Base-by-base conservation (phyloP, 2,329 filamentous ascomycete species). In the Fusarium sp. region DNA sequence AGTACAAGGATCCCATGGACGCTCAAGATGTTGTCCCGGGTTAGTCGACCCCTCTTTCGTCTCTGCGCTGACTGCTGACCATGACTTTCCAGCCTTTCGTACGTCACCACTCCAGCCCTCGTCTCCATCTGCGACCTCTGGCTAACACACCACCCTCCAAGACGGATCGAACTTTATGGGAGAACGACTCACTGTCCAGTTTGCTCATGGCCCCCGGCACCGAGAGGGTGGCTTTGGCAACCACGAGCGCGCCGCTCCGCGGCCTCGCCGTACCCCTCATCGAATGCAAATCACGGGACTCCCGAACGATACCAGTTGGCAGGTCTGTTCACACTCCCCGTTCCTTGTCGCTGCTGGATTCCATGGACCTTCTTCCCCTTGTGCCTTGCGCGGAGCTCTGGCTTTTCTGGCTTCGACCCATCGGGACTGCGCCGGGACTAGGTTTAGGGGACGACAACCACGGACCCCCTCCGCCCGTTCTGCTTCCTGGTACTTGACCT, bases 111-210 rank as follows among this genome's bases (percentile, higher is more conserved):
- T 67, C 52, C 38, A 74, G 64, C 66, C 30, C 43, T 69, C 60
- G 63, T 66, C 66, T 35, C 43, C 58, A 58, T 33, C 56, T 64
- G 62, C 69, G 59, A 72, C 52, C 68, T 67, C 37, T 68, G 70
- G 67, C 79, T 80, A 78, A 81, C 77, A 64, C 54, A 40, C 65
- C 69, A 66, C 60, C 62, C 64, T 33, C 68, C 68, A 77, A 97
- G 96, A 99, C 90, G 97, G 97, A 85, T 95, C 95, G 82, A 95
- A 97, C 80, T 98, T 99, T 85, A 98, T 98, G 92, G 96, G 95
- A 85, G 95, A 98, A 85, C 95, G 97, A 81, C 90, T 99, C 78
- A 98, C 97, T 69, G 97, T 99, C 80, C 97, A 99, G 84, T 99
- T 99, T 86, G 97, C 97, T 75, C 95, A 97, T 82, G 97, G 97